These are phyloP conservation scores for Termitomyces sp. DNA, from an alignment of 768 basidiomycete genomes.

Conservation along the genomic window DNA sequence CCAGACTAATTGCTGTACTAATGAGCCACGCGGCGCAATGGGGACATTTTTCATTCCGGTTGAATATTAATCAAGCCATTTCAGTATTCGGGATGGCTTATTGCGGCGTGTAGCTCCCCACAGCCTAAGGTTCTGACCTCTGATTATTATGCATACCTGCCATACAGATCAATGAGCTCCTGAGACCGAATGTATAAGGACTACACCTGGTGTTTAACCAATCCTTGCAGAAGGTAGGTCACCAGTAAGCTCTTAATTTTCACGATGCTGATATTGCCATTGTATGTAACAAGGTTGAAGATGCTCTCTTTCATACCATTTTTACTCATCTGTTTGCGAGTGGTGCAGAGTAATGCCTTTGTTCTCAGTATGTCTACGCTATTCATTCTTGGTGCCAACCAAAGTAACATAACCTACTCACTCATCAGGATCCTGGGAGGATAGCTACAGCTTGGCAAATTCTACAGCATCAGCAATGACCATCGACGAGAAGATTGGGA, in stretches of 20 bases:
- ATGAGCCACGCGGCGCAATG: neutral
- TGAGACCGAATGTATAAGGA: neutral
- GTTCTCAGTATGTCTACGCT: constrained; percentile 1
- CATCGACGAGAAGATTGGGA: constrained; percentile 41
- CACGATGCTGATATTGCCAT: neutral
- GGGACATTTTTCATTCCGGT: neutral
- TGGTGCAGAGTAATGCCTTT: constrained; percentile 3
- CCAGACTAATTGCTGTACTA: neutral
- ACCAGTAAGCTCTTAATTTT: neutral
- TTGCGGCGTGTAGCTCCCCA: neutral
- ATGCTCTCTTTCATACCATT: neutral
- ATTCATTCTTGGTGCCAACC: neutral
- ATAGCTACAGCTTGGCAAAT: constrained; percentile 35
- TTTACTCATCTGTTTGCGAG: neutral
- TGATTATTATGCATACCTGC: neutral
- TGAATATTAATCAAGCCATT: neutral
- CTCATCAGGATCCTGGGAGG: constrained; percentile 40
- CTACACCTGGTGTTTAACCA: no score
- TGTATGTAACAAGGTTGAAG: no score
- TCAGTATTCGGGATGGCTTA: neutral
- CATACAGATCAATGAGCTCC: neutral
- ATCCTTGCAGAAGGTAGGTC: neutral
- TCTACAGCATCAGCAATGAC: constrained; percentile 35
- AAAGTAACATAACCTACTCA: neutral
- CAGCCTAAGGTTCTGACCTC: neutral